Conservation (phyloP, 495 filamentous ascomycete species). For the Podospora australis region DNA sequence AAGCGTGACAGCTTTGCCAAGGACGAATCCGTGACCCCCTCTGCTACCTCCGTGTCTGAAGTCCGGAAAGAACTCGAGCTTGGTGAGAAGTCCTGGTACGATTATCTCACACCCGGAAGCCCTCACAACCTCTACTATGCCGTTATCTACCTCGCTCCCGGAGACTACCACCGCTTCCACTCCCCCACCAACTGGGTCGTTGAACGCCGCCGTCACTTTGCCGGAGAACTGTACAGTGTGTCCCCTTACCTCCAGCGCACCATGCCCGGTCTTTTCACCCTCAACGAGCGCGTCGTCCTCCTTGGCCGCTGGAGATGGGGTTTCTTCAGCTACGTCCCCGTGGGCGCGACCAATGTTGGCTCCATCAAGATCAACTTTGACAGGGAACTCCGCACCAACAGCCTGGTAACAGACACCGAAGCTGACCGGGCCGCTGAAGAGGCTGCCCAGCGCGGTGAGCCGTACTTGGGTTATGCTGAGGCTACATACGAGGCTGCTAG, state of each 20-base stretch:
- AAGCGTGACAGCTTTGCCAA: slow-evolving; percentile 25
- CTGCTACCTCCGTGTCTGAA: slow-evolving; percentile 66
- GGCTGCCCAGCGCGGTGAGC: slow-evolving; percentile 67
- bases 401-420: slow-evolving; percentile 78
- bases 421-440: slow-evolving; percentile 75
- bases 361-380: slow-evolving; percentile 98
- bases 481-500: slow-evolving; percentile 81
- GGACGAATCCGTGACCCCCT: slow-evolving; percentile 46
- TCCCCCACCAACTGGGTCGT: slow-evolving; percentile 91
- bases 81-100: slow-evolving; percentile 72
- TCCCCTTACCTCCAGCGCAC: slow-evolving; percentile 89
- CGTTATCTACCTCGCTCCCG: slow-evolving; percentile 95
- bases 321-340: slow-evolving; percentile 92
- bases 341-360: slow-evolving; percentile 98
- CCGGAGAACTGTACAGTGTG: slow-evolving; percentile 90
- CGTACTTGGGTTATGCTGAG: slow-evolving; percentile 80
- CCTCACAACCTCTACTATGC: slow-evolving; percentile 79
- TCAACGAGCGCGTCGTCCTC: slow-evolving; percentile 94
- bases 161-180: slow-evolving; percentile 98
- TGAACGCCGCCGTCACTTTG: slow-evolving; percentile 86
- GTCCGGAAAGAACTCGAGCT: slow-evolving; percentile 79
- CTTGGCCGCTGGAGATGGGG: slow-evolving; percentile 94
- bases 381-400: slow-evolving; percentile 87
- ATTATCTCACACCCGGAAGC: slow-evolving; percentile 49
- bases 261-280: slow-evolving; percentile 85